phyloP scores from a whole-genome alignment of 495 filamentous ascomycete species.

The Daldinia caldariorum region DNA sequence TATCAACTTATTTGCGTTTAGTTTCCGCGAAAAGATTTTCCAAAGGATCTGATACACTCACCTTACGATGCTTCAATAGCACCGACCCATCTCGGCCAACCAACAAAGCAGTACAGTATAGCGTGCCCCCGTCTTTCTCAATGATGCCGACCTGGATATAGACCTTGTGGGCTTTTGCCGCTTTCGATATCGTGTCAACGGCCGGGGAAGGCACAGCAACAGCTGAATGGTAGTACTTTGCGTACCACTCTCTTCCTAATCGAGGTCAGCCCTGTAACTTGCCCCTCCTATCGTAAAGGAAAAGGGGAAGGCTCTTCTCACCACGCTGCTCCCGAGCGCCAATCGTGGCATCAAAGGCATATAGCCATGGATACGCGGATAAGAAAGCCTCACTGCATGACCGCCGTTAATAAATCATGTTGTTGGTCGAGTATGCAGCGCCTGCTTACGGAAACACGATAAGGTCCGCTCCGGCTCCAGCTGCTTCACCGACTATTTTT shows the following conservation, averaged over 20 bases:
- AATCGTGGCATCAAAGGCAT: constrained; percentile 57
- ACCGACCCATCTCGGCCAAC: constrained; percentile 51
- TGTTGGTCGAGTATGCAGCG: constrained; percentile 36
- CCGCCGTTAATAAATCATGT: neutral
- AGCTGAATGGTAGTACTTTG: constrained; percentile 53
- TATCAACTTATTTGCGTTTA: constrained; percentile 48
- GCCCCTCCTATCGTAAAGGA: constrained; percentile 2
- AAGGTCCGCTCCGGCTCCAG: constrained; percentile 54
- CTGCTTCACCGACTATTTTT: constrained; percentile 53
- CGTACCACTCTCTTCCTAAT: constrained; percentile 54
- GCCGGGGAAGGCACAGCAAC: constrained; percentile 50
- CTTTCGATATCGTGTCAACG: constrained; percentile 48
- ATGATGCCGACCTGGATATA: constrained; percentile 54
- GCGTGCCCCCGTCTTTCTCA: constrained; percentile 55
- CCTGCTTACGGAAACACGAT: constrained; percentile 57
- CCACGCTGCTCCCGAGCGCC: constrained; percentile 54
- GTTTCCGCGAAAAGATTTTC: constrained; percentile 1
- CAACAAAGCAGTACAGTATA: constrained; percentile 54
- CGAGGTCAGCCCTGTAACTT: constrained; percentile 17
- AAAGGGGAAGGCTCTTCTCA: constrained; percentile 23
- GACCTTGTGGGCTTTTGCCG: constrained; percentile 49
- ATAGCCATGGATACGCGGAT: constrained; percentile 56
- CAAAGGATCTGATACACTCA: constrained; percentile 19
- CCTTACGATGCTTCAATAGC: constrained; percentile 53
- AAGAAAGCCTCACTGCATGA: constrained; percentile 51